These are phyloP conservation scores for Hypoxylon sp. DNA, from an alignment of 2,329 filamentous ascomycete species.

Conservation along the genomic window DNA sequence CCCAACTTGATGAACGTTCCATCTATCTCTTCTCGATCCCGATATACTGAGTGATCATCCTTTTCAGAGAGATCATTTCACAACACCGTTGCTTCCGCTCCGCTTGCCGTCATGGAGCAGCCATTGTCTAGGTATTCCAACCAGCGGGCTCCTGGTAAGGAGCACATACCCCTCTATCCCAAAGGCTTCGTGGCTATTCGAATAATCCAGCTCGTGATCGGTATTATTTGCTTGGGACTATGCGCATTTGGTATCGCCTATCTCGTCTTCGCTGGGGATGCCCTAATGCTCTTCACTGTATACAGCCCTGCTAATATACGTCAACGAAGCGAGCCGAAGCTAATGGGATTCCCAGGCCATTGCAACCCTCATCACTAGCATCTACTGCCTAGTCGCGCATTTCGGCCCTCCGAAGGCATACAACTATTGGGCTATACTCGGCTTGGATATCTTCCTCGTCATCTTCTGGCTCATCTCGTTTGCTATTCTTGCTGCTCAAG, in stretches of 20 bases:
- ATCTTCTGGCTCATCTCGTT: constrained; percentile 68
- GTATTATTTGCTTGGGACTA: constrained; percentile 63
- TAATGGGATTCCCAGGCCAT: constrained; percentile 55
- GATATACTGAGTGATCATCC: not conserved
- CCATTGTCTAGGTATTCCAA: constrained; percentile 51
- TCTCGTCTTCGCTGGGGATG: constrained; percentile 48
- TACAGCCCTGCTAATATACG: constrained; percentile 46
- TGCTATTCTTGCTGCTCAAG: constrained; percentile 58
- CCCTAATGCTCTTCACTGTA: constrained; percentile 60
- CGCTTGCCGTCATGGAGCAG: constrained; percentile 32
- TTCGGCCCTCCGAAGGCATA: constrained; percentile 59
- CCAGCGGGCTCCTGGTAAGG: constrained; percentile 57
- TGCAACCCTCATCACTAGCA: constrained; percentile 61
- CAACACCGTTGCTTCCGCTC: not conserved
- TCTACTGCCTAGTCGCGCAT: constrained; percentile 65
- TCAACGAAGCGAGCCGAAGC: constrained; percentile 5
- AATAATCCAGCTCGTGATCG: constrained; percentile 63
- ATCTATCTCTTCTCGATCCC: constrained; percentile 2
- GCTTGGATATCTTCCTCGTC: constrained; percentile 65
- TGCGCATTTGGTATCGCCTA: constrained; percentile 61
- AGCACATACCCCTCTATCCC: constrained; percentile 65
- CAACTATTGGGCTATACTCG: constrained; percentile 69
- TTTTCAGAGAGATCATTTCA: not conserved
- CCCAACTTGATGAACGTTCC: not conserved
- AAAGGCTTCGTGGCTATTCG: constrained; percentile 61